These are phyloP conservation scores for Linum usitatissimum DNA, from an alignment of 345 rosid genomes.

Conservation along the genomic window DNA sequence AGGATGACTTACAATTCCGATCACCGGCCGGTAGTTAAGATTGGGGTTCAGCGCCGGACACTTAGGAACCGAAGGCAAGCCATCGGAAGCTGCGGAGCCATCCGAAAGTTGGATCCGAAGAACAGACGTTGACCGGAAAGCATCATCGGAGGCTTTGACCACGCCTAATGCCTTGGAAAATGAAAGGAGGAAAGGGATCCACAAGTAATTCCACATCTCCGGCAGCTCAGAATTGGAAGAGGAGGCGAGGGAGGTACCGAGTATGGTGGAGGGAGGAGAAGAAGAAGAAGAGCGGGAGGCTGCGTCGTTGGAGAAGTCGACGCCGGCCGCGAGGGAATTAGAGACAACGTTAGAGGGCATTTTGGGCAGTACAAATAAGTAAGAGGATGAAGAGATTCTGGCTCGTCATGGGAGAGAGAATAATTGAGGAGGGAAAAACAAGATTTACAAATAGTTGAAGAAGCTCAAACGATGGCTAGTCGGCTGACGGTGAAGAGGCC, in stretches of 20 bases:
- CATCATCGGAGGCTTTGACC: conserved; percentile 15
- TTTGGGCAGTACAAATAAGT: conserved; percentile 8
- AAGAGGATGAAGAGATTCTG: neutral
- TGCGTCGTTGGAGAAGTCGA: conserved; percentile 13
- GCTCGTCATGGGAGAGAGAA: neutral
- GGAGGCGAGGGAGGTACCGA: neutral
- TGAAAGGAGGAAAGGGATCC: conserved; percentile 38
- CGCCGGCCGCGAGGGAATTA: conserved; percentile 25
- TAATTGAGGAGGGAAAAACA: no score
- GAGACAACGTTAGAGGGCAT: conserved; percentile 29
- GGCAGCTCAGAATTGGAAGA: conserved; percentile 10
- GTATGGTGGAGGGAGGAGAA: neutral
- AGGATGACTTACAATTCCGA: conserved; percentile 74
- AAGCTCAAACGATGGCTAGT: no score
- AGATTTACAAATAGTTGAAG: no score
- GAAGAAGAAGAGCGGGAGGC: neutral
- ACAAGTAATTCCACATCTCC: conserved; percentile 36
- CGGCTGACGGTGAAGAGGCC: no score
- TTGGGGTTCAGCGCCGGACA: conserved; percentile 42
- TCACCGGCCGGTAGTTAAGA: conserved; percentile 66
- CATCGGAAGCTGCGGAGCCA: conserved; percentile 4
- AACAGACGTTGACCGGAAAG: conserved; percentile 16
- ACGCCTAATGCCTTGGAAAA: conserved; percentile 34
- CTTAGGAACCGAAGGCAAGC: conserved; percentile 12
- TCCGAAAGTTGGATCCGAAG: conserved; percentile 33